phyloP scores from a whole-genome alignment of 2,329 filamentous ascomycete species.

The Fusarium buharicum region DNA sequence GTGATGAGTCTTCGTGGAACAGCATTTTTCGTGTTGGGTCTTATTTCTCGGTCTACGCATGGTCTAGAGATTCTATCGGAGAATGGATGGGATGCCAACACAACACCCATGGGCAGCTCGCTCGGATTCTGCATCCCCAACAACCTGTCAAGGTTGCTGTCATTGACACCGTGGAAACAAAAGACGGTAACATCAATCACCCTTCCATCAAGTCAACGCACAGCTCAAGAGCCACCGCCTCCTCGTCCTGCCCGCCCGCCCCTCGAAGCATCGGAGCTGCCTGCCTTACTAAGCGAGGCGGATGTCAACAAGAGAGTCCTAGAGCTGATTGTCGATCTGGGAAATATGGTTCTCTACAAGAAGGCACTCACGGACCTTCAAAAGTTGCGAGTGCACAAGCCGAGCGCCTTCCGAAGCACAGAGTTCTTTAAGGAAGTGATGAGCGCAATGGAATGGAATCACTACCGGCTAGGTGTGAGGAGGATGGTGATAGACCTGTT shows the following conservation, averaged over 20 bases:
- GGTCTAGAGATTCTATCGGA: constrained; percentile 91
- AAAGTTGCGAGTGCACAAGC: constrained; percentile 80
- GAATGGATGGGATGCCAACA: constrained; percentile 91
- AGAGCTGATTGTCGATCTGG: constrained; percentile 85
- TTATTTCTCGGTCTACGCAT: constrained; percentile 91
- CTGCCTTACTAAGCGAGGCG: constrained; percentile 64
- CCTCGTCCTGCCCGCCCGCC: constrained; percentile 55
- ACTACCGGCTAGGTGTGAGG: constrained; percentile 86
- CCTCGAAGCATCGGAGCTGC: constrained; percentile 55
- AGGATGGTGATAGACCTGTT: constrained; percentile 95
- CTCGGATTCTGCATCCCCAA: constrained; percentile 88
- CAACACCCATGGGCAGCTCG: constrained; percentile 82
- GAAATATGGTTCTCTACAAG: constrained; percentile 93
- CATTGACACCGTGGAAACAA: constrained; percentile 70
- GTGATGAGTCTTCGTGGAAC: constrained; percentile 95
- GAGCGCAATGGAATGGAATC: constrained; percentile 85
- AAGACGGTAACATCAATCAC: constrained; percentile 59
- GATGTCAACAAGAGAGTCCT: constrained; percentile 82
- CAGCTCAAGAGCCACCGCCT: constrained; percentile 59
- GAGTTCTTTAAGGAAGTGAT: constrained; percentile 87
- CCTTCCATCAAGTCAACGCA: constrained; percentile 64
- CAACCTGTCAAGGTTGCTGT: constrained; percentile 81
- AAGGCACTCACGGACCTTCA: constrained; percentile 84
- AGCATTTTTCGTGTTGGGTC: constrained; percentile 92
- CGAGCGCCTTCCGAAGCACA: constrained; percentile 78